These are phyloP conservation scores for Brassica rapa DNA, from an alignment of 345 rosid species.

Conservation along the genomic window DNA sequence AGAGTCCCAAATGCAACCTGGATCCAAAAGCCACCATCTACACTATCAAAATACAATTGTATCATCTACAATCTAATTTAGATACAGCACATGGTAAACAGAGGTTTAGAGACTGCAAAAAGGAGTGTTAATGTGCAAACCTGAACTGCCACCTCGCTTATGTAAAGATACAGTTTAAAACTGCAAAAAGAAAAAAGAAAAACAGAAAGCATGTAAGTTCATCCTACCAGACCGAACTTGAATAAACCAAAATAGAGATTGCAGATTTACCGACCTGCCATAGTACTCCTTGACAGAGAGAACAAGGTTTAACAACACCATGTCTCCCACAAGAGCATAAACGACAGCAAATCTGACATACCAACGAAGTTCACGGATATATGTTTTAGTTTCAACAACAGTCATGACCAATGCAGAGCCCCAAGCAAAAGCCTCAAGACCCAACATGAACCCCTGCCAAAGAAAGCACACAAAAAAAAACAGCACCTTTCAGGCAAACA, in stretches of 20 bases:
- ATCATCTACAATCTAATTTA: slow-evolving; percentile 6
- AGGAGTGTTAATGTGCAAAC: slow-evolving; percentile 49
- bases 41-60: slow-evolving; percentile 3
- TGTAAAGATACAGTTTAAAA: slow-evolving; percentile 64
- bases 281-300: slow-evolving; percentile 70
- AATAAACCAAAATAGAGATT: background rate
- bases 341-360: slow-evolving; percentile 81
- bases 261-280: slow-evolving; percentile 51
- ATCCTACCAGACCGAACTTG: background rate
- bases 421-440: slow-evolving; percentile 81
- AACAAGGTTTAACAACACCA: slow-evolving; percentile 79
- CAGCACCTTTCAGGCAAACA: slow-evolving; percentile 1
- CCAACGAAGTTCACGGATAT: slow-evolving; percentile 86
- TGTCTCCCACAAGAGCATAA: slow-evolving; percentile 79
- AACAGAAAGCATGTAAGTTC: slow-evolving; percentile 36
- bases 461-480: slow-evolving; percentile 5
- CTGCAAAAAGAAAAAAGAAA: slow-evolving; percentile 48
- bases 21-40: slow-evolving; percentile 29
- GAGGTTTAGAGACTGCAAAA: slow-evolving; percentile 16
- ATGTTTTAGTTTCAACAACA: slow-evolving; percentile 74
- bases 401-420: slow-evolving; percentile 74
- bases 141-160: slow-evolving; percentile 86
- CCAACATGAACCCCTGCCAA: slow-evolving; percentile 71
- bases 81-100: background rate
- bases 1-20: slow-evolving; percentile 89